A percentile compares a stretch with the other conserved stretches of the same genome.
phyloP scores from a whole-genome alignment of 2,329 filamentous ascomycete species.

The Ramularia endophylla region DNA sequence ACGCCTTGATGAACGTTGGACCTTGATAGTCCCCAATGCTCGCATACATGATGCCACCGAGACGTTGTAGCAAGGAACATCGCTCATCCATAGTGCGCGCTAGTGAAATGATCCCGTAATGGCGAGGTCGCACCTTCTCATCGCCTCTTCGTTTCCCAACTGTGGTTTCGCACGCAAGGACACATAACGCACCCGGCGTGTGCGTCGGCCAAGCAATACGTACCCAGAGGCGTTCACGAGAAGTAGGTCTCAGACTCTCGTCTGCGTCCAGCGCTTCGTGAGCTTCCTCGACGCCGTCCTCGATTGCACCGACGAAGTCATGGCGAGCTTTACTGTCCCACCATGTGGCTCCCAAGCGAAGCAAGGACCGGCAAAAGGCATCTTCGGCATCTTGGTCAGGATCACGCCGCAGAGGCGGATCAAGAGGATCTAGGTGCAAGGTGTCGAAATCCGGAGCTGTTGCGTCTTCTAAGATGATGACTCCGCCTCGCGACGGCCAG shows the following conservation, averaged over 20 bases:
- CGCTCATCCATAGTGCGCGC: conserved; percentile 3
- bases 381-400: conserved; percentile 3
- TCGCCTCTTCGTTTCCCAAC: background rate
- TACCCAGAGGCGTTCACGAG: background rate
- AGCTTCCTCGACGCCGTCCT: background rate
- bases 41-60: background rate
- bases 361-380: conserved; percentile 1
- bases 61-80: background rate
- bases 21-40: conserved; percentile 1
- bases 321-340: background rate
- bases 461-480: background rate
- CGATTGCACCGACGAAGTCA: background rate
- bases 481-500: conserved; percentile 3
- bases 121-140: background rate
- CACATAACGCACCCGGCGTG: conserved; percentile 1
- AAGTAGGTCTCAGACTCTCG: background rate
- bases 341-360: conserved; percentile 2
- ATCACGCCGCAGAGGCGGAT: conserved; percentile 3
- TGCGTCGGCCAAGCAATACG: conserved; percentile 1
- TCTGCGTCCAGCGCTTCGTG: background rate
- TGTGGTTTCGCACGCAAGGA: background rate
- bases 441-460: background rate
- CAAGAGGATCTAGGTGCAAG: background rate
- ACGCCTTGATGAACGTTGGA: background rate
- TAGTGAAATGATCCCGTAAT: background rate